Evolutionary conservation across 2,329 filamentous ascomycete genomes (phyloP).

Genomic region (Fusarium vanettenii): DNA sequence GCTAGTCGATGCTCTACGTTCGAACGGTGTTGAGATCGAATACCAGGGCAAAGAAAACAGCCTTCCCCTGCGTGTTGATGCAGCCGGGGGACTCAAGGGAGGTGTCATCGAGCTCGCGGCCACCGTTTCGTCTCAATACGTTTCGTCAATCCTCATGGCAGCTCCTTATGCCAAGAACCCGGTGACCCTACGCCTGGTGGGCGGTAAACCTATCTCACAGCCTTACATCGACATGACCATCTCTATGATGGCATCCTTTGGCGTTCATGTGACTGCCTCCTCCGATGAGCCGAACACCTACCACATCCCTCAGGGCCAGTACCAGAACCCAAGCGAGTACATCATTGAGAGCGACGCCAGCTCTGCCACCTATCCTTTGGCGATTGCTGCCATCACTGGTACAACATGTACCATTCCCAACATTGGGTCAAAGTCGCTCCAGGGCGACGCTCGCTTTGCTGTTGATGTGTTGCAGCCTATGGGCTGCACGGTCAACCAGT

Average conservation of each 20-base stretch:
- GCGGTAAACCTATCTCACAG: slow-evolving; percentile 97
- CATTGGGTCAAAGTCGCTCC: slow-evolving; percentile 90
- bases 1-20: slow-evolving; percentile 87
- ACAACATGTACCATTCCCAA: slow-evolving; percentile 97
- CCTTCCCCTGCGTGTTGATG: slow-evolving; percentile 84
- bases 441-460: slow-evolving; percentile 95
- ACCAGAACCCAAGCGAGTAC: slow-evolving; percentile 87
- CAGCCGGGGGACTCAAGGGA: slow-evolving; percentile 84
- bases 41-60: slow-evolving; percentile 88
- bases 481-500: slow-evolving; percentile 92
- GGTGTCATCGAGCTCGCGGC: slow-evolving; percentile 92
- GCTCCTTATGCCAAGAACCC: slow-evolving; percentile 96
- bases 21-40: slow-evolving; percentile 87
- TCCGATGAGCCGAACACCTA: slow-evolving; percentile 88
- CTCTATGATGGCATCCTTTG: slow-evolving; percentile 95
- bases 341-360: slow-evolving; percentile 97
- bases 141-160: slow-evolving; percentile 96
- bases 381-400: slow-evolving; percentile 93
- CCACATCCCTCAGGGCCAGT: slow-evolving; percentile 86
- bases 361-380: slow-evolving; percentile 95
- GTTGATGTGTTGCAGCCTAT: slow-evolving; percentile 90
- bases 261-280: slow-evolving; percentile 82
- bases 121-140: slow-evolving; percentile 98
- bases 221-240: slow-evolving; percentile 99
- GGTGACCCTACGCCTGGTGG: slow-evolving; percentile 88